Evolutionary conservation across 805 yeast species (phyloP).

Genomic region (Kuraishia piskuri): DNA sequence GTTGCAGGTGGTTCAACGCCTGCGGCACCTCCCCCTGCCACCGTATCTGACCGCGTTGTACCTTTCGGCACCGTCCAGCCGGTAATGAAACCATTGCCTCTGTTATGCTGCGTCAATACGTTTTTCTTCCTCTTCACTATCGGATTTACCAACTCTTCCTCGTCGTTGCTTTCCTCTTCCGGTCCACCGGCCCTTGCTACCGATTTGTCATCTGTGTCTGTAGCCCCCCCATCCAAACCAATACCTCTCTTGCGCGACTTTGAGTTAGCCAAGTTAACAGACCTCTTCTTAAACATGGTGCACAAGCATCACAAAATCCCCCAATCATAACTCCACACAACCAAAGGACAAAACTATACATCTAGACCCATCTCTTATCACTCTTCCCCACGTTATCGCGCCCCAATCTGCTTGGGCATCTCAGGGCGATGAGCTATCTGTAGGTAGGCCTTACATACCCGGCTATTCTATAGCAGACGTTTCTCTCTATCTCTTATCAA

Average conservation of each 20-base stretch:
- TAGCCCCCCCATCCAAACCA: neutral
- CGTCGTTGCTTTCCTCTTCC: slow-evolving; percentile 1
- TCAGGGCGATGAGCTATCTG: neutral
- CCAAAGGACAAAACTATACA: too few relatives aligned
- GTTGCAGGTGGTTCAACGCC: neutral
- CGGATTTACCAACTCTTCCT: neutral
- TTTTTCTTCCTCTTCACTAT: neutral
- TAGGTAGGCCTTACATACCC: too few relatives aligned
- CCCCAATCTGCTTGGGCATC: neutral
- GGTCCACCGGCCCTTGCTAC: slow-evolving; percentile 1
- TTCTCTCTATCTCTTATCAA: neutral
- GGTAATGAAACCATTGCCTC: neutral
- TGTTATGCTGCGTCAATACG: neutral
- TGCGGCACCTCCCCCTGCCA: neutral
- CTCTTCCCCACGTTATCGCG: neutral
- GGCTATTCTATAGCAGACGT: too few relatives aligned
- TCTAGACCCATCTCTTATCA: neutral
- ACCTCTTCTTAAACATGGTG: neutral
- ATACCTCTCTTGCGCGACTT: neutral
- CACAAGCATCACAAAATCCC: too few relatives aligned
- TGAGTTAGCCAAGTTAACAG: neutral
- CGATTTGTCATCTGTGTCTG: neutral
- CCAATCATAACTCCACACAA: too few relatives aligned
- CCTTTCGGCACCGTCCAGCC: too few relatives aligned
- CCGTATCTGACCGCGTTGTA: too few relatives aligned